Base-by-base conservation (phyloP, 257 asterid species). In the Nicotiana knightiana region DNA sequence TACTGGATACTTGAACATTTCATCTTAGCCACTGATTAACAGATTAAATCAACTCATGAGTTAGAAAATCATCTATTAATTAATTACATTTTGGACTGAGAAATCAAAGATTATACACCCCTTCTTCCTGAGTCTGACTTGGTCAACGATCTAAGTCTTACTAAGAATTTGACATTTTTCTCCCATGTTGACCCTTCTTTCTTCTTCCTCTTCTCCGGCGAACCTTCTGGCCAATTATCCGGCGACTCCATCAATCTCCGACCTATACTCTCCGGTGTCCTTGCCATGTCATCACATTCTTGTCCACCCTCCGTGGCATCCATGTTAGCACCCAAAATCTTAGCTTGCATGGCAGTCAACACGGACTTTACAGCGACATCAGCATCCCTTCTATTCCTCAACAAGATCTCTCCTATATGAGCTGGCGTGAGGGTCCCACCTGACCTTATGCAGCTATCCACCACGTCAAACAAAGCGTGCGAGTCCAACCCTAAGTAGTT, bases 341-440 rank as follows among this genome's bases (percentile, higher is more conserved):
- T 89, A 0, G 84, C 84, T 62, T 85, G 88, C 92, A 89, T 89
- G 82, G 91, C 88, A 1, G 88, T 46, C 4, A 90, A 3, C 21
- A 86, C 89, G 0, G 88, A 86, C 79, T 77, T 87, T 15, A 87
- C 77, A 0, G 89, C 89, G 86, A 84, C 76, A 0, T 87, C 89
- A 80, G 87, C 85, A 75, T 87, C 82, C n/a, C 80, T 54, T 77
- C 90, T 64, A 55, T 88, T 85, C 87, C 89, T 83, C 77, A 90
- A 55, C 85, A 90, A 35, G 61, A 87, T 87, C 87, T 90, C 93
- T 37, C 89, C 90, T 0, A 87, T 73, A 84, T 87, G 90, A 51
- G 91, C 93, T 13, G 93, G 91, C 63, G 88, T 82, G 11, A 87
- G 90, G 79, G 81, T 84, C 63, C 93, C 93, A n/a, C 90, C 93